Base-by-base conservation (phyloP, 2,329 filamentous ascomycete species). In the Apiospora hydei region DNA sequence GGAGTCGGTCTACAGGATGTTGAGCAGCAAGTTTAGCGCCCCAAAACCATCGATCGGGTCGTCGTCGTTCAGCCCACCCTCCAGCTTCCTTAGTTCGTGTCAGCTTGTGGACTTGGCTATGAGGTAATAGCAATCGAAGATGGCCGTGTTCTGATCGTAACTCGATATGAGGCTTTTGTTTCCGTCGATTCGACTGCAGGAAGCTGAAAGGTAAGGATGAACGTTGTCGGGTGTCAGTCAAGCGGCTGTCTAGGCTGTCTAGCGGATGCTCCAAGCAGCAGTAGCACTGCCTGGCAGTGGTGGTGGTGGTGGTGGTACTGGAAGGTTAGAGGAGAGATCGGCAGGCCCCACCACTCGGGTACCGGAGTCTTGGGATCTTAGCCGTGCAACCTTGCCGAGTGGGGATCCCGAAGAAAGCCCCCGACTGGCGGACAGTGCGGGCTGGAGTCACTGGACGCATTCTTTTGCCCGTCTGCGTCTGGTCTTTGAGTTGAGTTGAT, bases 301-400 rank as follows among this genome's bases (percentile, higher is more conserved):
- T 8, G 7, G 34, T 8, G 7, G 34, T 38, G 34, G 34, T 38
- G 7, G 5, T 38, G 34, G 34, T 8, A 38, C 6, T 47, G 18
- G 44, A 47, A 47, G 44, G 44, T 47, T 16, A 47, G 44, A 44
- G 18, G 34, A n/a, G 18, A 64, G 57, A 64, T 41, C 57, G 57
- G 18, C 57, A 64, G 57, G 57, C 34, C 57, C 57, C 57, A 41
- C 57, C 16, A 7, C 53, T 64, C 57, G 57, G 57, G 57, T 64
- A 64, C 57, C 57, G 57, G 57, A 24, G 57, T 64, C 57, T 64
- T 64, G 57, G 57, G 57, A 41, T 64, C 57, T 64, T 64, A 64
- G 57, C 53, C 21, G 53, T 64, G 57, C 34, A 64, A 64, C 57
- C 34, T 21, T n/a, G 34, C 57, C 57, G 57, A 64, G 57, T 64